Evolutionary conservation across 1,284 basidiomycete genomes (phyloP).

Genomic region (Chondrostereum purpureum): DNA sequence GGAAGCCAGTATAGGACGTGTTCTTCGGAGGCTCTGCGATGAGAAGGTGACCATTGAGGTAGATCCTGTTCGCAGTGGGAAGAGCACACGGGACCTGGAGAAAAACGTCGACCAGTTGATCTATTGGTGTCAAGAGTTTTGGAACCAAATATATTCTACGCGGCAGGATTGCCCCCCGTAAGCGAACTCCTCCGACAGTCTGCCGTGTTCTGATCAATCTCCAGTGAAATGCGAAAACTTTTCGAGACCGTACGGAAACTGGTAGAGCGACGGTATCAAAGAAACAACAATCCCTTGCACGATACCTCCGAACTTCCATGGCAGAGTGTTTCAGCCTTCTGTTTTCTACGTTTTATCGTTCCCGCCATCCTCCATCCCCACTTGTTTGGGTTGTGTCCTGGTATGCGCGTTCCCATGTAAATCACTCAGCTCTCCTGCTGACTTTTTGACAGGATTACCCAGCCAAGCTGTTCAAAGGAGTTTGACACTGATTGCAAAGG

Average conservation of each 20-base stretch:
- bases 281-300: conserved; percentile 29
- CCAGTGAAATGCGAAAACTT: conserved; percentile 67
- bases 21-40: conserved; percentile 59
- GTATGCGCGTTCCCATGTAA: conserved; percentile 30
- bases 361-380: conserved; percentile 77
- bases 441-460: conserved; percentile 49
- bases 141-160: conserved; percentile 71
- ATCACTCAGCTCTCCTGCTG: background rate
- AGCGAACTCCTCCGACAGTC: too few relatives aligned
- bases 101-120: conserved; percentile 66
- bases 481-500: conserved; percentile 72
- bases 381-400: conserved; percentile 66
- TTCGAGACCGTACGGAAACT: conserved; percentile 68
- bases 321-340: conserved; percentile 81
- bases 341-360: conserved; percentile 79
- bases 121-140: conserved; percentile 71
- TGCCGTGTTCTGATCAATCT: conserved; percentile 1
- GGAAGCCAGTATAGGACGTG: conserved; percentile 66
- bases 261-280: conserved; percentile 58
- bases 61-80: conserved; percentile 60
- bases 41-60: conserved; percentile 75
- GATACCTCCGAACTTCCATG: conserved; percentile 54
- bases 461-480: conserved; percentile 61
- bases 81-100: conserved; percentile 53
- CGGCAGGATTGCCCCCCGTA: conserved; percentile 70